Base-by-base conservation (phyloP, 176 grass and related monocot species). In the Hyparrhenia diplandra region DNA sequence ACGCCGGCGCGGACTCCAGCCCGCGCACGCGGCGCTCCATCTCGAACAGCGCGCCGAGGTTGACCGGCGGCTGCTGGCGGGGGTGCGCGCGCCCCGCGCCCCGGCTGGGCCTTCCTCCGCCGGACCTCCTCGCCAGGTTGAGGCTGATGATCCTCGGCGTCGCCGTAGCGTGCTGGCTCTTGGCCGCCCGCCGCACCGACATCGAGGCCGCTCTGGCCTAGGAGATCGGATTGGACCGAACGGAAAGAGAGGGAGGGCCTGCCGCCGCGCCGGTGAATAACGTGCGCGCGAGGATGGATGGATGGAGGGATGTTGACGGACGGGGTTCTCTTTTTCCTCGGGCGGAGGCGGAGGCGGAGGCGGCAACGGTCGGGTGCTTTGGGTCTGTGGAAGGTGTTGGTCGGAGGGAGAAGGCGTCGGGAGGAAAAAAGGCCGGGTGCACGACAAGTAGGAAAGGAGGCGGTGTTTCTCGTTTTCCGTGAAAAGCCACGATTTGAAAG, bases 41-140 rank as follows among this genome's bases (percentile, higher is more conserved):
- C 46, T 95, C 87, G 69, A 95, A 90, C 73, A 92, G 74, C 58
- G 87, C 85, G n/a, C 80, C 83, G 70, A 88, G 90, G 80, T 95
- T 87, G 39, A 69, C 87, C 69, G 11, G 41, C 29, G 39, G 60
- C 36, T 61, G 61, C 12, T 34, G 61, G 17, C 67, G 67, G 1
- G 67, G 34, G 68, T 85, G 82, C 11, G 55, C 45, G 11, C 78
- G 78, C 21, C 72, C 79, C 30, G 27, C 24, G 45, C 62, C 31
- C 39, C 77, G 43, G 78, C 29, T 36, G 42, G 68, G 66, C 66
- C 85, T 75, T 25, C 78, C 72, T 3, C 80, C 76, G 20, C 47
- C 27, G 42, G 87, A 51, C 78, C 82, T 51, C 79, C 93, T 74
- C 12, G 90, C 75, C 41, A 92, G 75, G 71, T 84, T 91, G 13